These are phyloP conservation scores for Quercus lobata DNA, from an alignment of 331 rosid species.

Conservation along the genomic window DNA sequence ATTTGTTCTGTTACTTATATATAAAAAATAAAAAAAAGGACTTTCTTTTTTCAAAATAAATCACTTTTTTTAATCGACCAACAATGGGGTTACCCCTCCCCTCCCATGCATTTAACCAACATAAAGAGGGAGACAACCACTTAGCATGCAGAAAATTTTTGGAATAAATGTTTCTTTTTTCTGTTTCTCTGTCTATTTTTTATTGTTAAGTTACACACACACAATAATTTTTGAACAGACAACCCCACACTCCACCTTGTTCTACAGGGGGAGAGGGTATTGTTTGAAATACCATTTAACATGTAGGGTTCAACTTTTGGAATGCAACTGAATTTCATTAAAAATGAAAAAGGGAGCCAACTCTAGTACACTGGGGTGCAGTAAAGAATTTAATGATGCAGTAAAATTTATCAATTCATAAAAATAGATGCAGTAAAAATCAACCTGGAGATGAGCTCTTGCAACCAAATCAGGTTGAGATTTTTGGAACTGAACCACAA, in stretches of 20 bases:
- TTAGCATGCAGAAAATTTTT: background rate
- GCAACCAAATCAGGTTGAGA: constrained; percentile 90
- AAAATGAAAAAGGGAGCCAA: no score
- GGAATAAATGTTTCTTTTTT: background rate
- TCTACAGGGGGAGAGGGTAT: background rate
- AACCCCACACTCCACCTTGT: background rate
- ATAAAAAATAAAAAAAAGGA: no score
- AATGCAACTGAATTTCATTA: no score
- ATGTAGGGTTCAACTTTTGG: no score
- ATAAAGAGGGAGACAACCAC: background rate
- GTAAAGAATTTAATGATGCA: no score
- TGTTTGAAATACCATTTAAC: no score
- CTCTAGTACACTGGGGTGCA: no score
- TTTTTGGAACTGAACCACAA: constrained; percentile 88
- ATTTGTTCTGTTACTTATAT: no score
- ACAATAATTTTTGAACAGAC: no score
- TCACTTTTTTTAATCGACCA: background rate
- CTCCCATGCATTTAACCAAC: background rate
- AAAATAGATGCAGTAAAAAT: constrained; percentile 12
- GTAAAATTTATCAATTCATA: background rate
- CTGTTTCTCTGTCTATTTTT: no score
- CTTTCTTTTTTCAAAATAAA: background rate
- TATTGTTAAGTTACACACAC: no score
- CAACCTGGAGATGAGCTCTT: constrained; percentile 95
- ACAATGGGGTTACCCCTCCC: background rate